phyloP scores from a whole-genome alignment of 768 basidiomycete genomes.

The Chlorophyllum brunneum region DNA sequence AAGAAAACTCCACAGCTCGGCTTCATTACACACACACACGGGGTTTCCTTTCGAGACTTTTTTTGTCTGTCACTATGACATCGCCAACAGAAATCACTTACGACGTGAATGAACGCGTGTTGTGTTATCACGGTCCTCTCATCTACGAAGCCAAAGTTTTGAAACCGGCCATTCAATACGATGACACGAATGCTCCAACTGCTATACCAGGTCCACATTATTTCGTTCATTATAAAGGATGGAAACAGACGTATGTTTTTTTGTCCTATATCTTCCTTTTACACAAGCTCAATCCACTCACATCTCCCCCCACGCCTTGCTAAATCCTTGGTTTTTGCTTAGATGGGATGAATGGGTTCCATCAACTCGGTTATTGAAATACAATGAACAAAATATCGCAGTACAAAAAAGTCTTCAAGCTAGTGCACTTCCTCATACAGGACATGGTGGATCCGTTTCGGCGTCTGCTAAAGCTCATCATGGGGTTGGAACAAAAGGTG shows the following conservation, averaged over 20 bases:
- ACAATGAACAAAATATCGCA: slow-evolving; percentile 74
- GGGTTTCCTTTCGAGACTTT: no score
- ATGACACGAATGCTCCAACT: slow-evolving; percentile 56
- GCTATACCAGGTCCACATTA: slow-evolving; percentile 76
- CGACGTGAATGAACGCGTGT: slow-evolving; percentile 67
- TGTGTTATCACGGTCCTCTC: slow-evolving; percentile 94
- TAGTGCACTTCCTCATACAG: not conserved
- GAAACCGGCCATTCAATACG: slow-evolving; percentile 50
- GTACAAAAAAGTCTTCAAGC: slow-evolving; percentile 66
- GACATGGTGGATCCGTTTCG: slow-evolving; percentile 1
- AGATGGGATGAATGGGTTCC: slow-evolving; percentile 99
- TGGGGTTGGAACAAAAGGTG: slow-evolving; percentile 20
- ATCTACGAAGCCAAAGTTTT: slow-evolving; percentile 97
- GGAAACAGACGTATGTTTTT: slow-evolving; percentile 87
- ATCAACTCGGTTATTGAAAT: slow-evolving; percentile 73
- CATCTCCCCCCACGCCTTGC: not conserved
- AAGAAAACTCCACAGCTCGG: no score
- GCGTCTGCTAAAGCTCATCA: not conserved
- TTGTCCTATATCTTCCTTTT: not conserved
- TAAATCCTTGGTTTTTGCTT: slow-evolving; percentile 3
- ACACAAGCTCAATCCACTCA: not conserved
- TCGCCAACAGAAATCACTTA: slow-evolving; percentile 34
- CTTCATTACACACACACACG: no score
- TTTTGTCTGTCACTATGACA: slow-evolving; percentile 15
- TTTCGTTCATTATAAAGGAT: slow-evolving; percentile 98